phyloP scores from a whole-genome alignment of 345 rosid genomes.

The Isatis tinctoria region DNA sequence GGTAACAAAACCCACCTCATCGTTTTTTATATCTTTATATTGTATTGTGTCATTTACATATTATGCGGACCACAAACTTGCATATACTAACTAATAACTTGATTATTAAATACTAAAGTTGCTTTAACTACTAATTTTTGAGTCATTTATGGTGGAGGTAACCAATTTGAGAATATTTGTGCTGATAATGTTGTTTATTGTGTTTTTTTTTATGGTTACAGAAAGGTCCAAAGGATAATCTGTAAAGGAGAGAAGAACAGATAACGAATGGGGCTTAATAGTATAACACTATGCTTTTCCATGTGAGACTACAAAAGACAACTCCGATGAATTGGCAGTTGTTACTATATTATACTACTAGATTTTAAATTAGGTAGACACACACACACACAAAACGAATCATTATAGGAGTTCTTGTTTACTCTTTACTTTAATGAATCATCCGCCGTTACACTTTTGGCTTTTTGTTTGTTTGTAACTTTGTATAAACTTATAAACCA shows the following conservation, averaged over 20 bases:
- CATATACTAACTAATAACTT: background rate
- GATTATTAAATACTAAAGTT: conserved; percentile 7
- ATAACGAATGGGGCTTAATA: conserved; percentile 24
- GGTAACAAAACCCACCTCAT: conserved; percentile 26
- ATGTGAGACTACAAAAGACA: conserved; percentile 31
- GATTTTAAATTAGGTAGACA: conserved; percentile 20
- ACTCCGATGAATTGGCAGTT: conserved; percentile 31
- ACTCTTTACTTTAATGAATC: conserved; percentile 16
- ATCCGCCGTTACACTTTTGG: conserved; percentile 30
- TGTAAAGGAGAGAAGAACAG: conserved; percentile 32
- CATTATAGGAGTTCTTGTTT: conserved; percentile 12
- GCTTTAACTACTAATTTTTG: conserved; percentile 15
- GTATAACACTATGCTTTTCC: conserved; percentile 27
- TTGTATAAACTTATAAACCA: too few species aligned
- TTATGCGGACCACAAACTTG: conserved; percentile 16
- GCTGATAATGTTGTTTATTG: conserved; percentile 26
- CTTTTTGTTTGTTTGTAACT: conserved; percentile 9
- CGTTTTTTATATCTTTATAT: background rate
- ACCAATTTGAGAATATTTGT: conserved; percentile 26
- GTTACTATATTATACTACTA: conserved; percentile 9
- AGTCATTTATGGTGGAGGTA: conserved; percentile 24
- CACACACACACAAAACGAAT: background rate
- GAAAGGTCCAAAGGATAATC: conserved; percentile 34
- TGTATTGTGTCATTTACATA: background rate
- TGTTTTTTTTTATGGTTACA: conserved; percentile 22